phyloP scores from a whole-genome alignment of 2,329 filamentous ascomycete genomes.

The Pseudocercospora macadamiae region DNA sequence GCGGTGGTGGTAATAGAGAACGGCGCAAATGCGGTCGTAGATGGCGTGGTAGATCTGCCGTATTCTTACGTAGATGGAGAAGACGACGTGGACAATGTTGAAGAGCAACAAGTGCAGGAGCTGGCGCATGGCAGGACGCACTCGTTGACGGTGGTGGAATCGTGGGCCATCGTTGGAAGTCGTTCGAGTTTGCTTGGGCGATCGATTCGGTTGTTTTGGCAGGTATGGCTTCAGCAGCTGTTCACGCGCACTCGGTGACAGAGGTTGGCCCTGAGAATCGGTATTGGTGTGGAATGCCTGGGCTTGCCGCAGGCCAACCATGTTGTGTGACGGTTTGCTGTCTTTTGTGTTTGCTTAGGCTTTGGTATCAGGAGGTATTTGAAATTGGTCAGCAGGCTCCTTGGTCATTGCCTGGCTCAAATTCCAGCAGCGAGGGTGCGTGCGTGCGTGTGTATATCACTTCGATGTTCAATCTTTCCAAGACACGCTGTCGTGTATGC shows the following conservation, averaged over 20 bases:
- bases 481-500: background rate
- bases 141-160: conserved; percentile 32
- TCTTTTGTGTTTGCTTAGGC: background rate
- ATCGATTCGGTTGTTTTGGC: conserved; percentile 27
- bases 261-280: conserved; percentile 30
- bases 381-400: too few relatives aligned
- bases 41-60: conserved; percentile 79
- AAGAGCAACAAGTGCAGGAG: conserved; percentile 67
- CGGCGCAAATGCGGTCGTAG: conserved; percentile 73
- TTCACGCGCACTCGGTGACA: conserved; percentile 37
- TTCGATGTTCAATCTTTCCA: background rate
- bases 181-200: conserved; percentile 12
- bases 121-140: conserved; percentile 34
- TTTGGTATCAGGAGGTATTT: background rate
- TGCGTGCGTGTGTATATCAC: too few relatives aligned
- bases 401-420: too few relatives aligned
- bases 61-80: conserved; percentile 83
- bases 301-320: conserved; percentile 34
- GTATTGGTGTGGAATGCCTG: conserved; percentile 35
- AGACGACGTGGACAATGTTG: conserved; percentile 74
- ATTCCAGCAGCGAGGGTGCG: too few relatives aligned
- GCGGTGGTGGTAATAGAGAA: conserved; percentile 93
- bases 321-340: conserved; percentile 12
- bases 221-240: conserved; percentile 39
- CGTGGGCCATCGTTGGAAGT: conserved; percentile 18